Conservation (phyloP, 306 rosid genomes). For the Malus sylvestris region DNA sequence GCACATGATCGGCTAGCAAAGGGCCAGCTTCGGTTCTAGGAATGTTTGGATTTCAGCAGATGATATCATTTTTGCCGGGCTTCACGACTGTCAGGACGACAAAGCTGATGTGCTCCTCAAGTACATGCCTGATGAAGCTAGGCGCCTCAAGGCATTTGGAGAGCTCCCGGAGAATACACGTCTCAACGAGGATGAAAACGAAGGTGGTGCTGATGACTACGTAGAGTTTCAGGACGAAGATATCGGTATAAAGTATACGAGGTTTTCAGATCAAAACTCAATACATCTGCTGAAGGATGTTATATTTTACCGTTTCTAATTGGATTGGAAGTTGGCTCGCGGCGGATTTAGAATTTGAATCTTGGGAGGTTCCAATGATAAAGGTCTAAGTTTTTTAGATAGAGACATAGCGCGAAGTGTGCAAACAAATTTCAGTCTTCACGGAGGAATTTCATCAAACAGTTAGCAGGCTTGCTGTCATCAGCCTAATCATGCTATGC, state of each 20-base stretch:
- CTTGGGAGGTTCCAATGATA: too few relatives aligned
- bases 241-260: background rate
- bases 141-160: constrained; percentile 1
- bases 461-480: fast-evolving
- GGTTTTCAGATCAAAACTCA: too few relatives aligned
- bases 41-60: constrained; percentile 41
- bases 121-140: constrained; percentile 36
- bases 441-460: too few relatives aligned
- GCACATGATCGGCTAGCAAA: too few relatives aligned
- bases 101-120: constrained; percentile 36
- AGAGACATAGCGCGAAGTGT: too few relatives aligned
- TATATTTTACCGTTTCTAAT: too few relatives aligned
- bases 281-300: too few relatives aligned
- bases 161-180: too few relatives aligned
- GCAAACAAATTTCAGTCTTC: too few relatives aligned
- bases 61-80: constrained; percentile 25
- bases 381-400: too few relatives aligned
- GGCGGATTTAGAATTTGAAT: too few relatives aligned
- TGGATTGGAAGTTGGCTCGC: too few relatives aligned
- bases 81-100: constrained; percentile 32
- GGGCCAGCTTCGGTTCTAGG: background rate
- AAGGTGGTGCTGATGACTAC: background rate
- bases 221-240: background rate
- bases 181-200: background rate
- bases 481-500: fast-evolving